Evolutionary conservation across 2,329 filamentous ascomycete genomes (phyloP).

Genomic region (Emydomyces testavorans): DNA sequence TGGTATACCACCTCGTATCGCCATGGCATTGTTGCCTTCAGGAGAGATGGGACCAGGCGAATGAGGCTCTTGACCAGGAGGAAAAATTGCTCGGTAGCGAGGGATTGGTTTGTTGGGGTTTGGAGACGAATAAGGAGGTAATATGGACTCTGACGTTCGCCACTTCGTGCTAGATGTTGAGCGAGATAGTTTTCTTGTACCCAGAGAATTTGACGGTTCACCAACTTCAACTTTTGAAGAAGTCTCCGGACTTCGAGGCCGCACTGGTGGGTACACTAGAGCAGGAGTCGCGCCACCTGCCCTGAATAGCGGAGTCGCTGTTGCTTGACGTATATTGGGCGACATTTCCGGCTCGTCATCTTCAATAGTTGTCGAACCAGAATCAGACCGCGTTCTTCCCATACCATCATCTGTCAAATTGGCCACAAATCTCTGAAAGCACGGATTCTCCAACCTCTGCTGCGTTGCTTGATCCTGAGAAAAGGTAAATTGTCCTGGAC

Average conservation of each 20-base stretch:
- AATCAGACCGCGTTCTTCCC: conserved; percentile 16
- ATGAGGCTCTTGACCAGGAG: conserved; percentile 44
- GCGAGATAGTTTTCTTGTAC: background rate
- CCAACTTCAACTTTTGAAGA: background rate
- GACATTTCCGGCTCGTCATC: conserved; percentile 24
- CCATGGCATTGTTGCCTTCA: conserved; percentile 50
- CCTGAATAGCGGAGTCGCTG: conserved; percentile 21
- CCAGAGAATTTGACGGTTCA: background rate
- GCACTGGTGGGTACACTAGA: conserved; percentile 4
- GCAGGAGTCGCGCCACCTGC: conserved; percentile 13
- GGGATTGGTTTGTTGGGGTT: conserved; percentile 20
- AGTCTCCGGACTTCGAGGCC: background rate
- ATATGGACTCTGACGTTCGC: background rate
- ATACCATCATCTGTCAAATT: conserved; percentile 14
- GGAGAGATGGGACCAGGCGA: conserved; percentile 54
- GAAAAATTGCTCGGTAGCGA: conserved; percentile 48
- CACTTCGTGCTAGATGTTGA: background rate
- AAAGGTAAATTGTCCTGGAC: conserved; percentile 23
- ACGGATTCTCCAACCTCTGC: conserved; percentile 17
- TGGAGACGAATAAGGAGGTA: conserved; percentile 15
- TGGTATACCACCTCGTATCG: conserved; percentile 49
- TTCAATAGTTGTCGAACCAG: conserved; percentile 22
- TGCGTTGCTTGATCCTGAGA: background rate
- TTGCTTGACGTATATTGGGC: conserved; percentile 23
- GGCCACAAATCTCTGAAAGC: conserved; percentile 19